Conservation (phyloP, 2,329 filamentous ascomycete species). For the Neonectria ditissima region DNA sequence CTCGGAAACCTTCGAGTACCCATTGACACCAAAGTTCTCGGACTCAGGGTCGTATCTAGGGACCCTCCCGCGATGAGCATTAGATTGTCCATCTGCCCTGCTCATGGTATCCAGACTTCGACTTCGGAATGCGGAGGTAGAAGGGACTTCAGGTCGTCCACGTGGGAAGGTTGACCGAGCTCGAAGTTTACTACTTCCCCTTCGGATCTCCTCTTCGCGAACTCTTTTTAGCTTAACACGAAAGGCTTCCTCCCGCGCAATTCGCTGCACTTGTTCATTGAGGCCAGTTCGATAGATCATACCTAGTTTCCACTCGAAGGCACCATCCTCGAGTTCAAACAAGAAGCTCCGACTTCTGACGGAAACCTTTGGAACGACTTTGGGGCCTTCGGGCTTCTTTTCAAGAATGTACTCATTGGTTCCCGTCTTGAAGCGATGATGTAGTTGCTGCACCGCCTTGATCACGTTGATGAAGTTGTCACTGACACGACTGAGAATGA, state of each 20-base stretch:
- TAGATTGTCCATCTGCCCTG: slow-evolving; percentile 47
- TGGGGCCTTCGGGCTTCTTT: slow-evolving; percentile 87
- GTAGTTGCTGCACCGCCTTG: slow-evolving; percentile 91
- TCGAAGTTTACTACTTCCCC: slow-evolving; percentile 64
- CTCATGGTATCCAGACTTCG: slow-evolving; percentile 64
- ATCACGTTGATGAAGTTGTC: slow-evolving; percentile 91
- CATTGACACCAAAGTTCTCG: slow-evolving; percentile 73
- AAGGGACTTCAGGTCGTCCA: slow-evolving; percentile 48
- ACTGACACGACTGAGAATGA: slow-evolving; percentile 89
- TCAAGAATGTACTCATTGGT: slow-evolving; percentile 89
- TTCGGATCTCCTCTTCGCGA: slow-evolving; percentile 74
- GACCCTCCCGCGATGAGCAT: slow-evolving; percentile 55
- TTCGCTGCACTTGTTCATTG: slow-evolving; percentile 88
- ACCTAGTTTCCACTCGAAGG: slow-evolving; percentile 97
- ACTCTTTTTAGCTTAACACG: slow-evolving; percentile 87
- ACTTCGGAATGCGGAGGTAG: slow-evolving; percentile 60
- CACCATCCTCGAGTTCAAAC: slow-evolving; percentile 94
- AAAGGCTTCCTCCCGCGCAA: slow-evolving; percentile 92
- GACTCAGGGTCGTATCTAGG: slow-evolving; percentile 85
- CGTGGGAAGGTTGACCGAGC: slow-evolving; percentile 64
- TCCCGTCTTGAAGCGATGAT: slow-evolving; percentile 89
- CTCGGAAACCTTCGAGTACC: slow-evolving; percentile 77
- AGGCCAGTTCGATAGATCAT: slow-evolving; percentile 92
- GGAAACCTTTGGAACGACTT: slow-evolving; percentile 86
- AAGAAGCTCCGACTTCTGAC: slow-evolving; percentile 83